These are phyloP conservation scores for Trichoderma sp. DNA, from an alignment of 2,329 filamentous ascomycete genomes.

Conservation along the genomic window DNA sequence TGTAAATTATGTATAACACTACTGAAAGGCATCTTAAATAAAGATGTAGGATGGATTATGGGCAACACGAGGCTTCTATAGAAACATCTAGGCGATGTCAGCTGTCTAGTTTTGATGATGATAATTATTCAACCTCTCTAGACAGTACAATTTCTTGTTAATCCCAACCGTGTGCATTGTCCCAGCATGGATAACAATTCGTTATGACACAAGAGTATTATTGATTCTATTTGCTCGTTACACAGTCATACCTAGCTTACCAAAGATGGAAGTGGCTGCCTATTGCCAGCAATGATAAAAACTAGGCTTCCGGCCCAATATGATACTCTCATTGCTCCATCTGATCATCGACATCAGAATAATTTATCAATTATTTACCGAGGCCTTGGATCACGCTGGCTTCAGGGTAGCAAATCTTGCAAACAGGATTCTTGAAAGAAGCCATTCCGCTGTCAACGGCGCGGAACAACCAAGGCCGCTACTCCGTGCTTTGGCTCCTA, in stretches of 20 bases:
- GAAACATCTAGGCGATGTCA: not conserved
- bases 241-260: not conserved
- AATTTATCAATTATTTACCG: not conserved
- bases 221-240: not conserved
- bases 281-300: not conserved
- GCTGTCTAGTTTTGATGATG: not conserved
- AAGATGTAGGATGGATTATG: not conserved
- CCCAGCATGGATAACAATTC: not conserved
- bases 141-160: not conserved
- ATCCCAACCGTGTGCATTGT: not conserved
- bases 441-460: not conserved
- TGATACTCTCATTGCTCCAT: not conserved
- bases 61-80: not conserved
- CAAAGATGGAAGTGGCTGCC: not conserved
- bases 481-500: not conserved
- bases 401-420: not conserved
- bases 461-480: constrained; percentile 12
- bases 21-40: not conserved
- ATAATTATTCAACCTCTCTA: too few species aligned
- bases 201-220: not conserved
- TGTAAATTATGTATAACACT: not conserved
- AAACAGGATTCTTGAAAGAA: not conserved
- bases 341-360: not conserved
- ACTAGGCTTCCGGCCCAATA: not conserved
- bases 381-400: not conserved